Percentiles rank a stretch among this genome's conserved stretches.
Evolutionary conservation across 768 basidiomycete genomes (phyloP).

Genomic region (Grammothele lineata): DNA sequence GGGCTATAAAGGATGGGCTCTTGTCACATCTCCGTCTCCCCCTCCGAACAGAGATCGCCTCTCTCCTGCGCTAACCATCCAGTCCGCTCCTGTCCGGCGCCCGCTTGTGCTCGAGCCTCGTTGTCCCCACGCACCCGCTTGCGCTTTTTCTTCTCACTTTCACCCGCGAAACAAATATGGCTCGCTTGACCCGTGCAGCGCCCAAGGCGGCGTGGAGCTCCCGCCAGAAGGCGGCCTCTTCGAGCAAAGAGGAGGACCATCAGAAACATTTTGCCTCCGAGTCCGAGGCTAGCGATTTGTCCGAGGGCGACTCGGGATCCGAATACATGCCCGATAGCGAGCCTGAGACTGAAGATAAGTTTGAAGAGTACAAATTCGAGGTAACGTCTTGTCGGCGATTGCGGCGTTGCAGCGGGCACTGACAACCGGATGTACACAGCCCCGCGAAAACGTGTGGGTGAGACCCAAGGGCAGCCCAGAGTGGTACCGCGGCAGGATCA

Average conservation of each 20-base stretch:
- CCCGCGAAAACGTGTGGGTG: conserved; percentile 10
- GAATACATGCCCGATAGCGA: conserved; percentile 12
- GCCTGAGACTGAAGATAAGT: too few species aligned
- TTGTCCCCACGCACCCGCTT: too few species aligned
- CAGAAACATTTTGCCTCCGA: conserved; percentile 1
- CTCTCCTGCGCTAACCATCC: too few species aligned
- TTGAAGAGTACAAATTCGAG: conserved; percentile 1
- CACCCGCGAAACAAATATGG: too few species aligned
- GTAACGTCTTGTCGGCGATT: conserved; percentile 3
- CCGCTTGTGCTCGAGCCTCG: too few species aligned
- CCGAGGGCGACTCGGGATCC: conserved; percentile 11
- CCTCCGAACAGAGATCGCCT: too few species aligned
- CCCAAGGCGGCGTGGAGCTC: too few species aligned
- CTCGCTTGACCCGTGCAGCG: too few species aligned
- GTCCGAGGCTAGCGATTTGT: conserved; percentile 8
- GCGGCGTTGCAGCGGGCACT: background rate
- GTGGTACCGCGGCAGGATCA: conserved; percentile 10
- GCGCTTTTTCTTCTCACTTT: too few species aligned
- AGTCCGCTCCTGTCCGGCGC: too few species aligned
- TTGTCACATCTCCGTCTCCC: too few species aligned
- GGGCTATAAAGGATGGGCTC: too few species aligned
- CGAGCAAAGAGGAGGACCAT: conserved; percentile 10
- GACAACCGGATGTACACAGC: background rate
- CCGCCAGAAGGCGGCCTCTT: conserved; percentile 1
- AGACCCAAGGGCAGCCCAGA: conserved; percentile 5